Evolutionary conservation across 2,329 filamentous ascomycete genomes (phyloP).

Genomic region (Verticillium isaacii): DNA sequence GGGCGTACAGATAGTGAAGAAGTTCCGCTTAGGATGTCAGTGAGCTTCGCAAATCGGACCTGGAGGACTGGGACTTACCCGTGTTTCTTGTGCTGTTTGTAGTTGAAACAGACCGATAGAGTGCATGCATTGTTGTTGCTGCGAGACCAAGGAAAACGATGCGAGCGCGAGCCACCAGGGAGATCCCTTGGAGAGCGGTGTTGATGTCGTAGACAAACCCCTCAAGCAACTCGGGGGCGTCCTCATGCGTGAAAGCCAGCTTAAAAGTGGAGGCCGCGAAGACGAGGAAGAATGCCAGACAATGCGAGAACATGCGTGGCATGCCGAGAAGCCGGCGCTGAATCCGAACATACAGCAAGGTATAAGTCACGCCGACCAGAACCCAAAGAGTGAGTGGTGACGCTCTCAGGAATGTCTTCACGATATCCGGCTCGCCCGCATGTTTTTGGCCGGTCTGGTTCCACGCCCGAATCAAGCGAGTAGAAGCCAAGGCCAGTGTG

Average conservation of each 20-base stretch:
- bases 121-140: slow-evolving; percentile 29
- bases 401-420: slow-evolving; percentile 61
- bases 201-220: slow-evolving; percentile 36
- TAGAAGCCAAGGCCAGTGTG: slow-evolving; percentile 47
- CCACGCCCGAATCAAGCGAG: slow-evolving; percentile 73
- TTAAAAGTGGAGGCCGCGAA: slow-evolving; percentile 75
- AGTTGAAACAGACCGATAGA: slow-evolving; percentile 30
- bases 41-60: not conserved
- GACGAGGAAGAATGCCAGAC: slow-evolving; percentile 35
- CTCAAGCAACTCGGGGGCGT: slow-evolving; percentile 76
- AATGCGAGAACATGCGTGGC: slow-evolving; percentile 34
- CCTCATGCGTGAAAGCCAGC: slow-evolving; percentile 78
- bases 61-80: slow-evolving; percentile 6
- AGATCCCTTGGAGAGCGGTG: slow-evolving; percentile 33
- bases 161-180: slow-evolving; percentile 44
- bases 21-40: slow-evolving; percentile 25
- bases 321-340: slow-evolving; percentile 35
- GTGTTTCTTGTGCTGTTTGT: not conserved
- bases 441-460: slow-evolving; percentile 98
- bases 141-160: slow-evolving; percentile 45
- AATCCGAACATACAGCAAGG: slow-evolving; percentile 47
- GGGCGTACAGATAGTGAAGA: slow-evolving; percentile 65
- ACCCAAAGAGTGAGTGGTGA: slow-evolving; percentile 69
- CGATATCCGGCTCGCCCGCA: slow-evolving; percentile 84
- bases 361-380: slow-evolving; percentile 66